Evolutionary conservation across 495 filamentous ascomycete genomes (phyloP), one percentile per base, ranked within the genome.

Genomic region (Penicilliopsis zonata): DNA sequence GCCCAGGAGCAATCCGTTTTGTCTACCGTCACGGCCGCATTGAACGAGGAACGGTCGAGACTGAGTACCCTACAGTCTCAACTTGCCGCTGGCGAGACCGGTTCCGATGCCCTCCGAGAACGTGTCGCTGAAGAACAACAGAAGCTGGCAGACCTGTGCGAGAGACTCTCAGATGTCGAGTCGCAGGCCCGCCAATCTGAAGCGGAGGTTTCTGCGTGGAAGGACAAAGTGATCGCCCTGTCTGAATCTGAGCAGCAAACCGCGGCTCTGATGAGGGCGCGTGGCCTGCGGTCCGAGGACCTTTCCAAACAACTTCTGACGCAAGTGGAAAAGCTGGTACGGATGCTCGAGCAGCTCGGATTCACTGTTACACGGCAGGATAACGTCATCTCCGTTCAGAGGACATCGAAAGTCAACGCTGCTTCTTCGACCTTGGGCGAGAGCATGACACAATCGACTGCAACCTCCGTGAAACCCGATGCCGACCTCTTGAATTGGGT

Each of bases 301-400:
- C 60, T 95, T 7, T 88, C 86, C 14, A 78, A 81, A 39, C 70
- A 78, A 17, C 66, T 95, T 5, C 83, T 82, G 37, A 55, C 71
- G 2, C 82, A 90, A 31, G 80, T 86, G 34, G 78, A 85, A 41
- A 76, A 78, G 26, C 57, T 92, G 3, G 72, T 71, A 21, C 70
- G 72, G 21, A 73, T 99, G 27, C 70, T 99, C 1, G 86, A 94
- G 46, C 71, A 80, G 18, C 60, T 96, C 3, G 86, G 88, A 9
- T 92, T 86, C 46, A 74, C 78, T 0, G 61, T 94, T 18, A 73
- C 77, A 9, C 75, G 82, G 16, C 75, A 80, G 36, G 80, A 84
- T 28, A 72, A 71, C 14, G 67, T 61, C 13, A 83, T 94, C 63
- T 48, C 74, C 9, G 75, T 96, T 21, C 81, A 93, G 38, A 78